Conservation (phyloP, 805 yeast species). For the Grigorovia transvaalensis region DNA sequence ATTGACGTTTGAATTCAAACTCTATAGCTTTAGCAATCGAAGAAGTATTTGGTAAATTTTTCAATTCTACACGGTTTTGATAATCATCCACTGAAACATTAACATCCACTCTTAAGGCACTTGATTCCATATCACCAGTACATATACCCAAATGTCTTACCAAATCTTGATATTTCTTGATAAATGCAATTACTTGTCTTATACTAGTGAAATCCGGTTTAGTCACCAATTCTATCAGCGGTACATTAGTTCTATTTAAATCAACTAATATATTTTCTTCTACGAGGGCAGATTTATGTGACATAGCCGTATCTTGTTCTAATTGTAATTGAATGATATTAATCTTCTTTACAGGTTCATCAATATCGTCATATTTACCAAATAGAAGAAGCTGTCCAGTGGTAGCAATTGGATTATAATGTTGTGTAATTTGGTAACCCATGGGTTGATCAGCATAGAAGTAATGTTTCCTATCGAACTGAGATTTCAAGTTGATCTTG, state of each 20-base stretch:
- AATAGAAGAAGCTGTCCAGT: constrained; percentile 48
- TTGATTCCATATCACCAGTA: constrained; percentile 85
- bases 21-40: constrained; percentile 70
- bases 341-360: constrained; percentile 36
- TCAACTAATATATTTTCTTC: constrained; percentile 39
- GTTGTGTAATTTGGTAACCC: constrained; percentile 94
- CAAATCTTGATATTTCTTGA: constrained; percentile 67
- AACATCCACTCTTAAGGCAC: constrained; percentile 92
- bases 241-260: constrained; percentile 74
- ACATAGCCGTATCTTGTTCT: constrained; percentile 91
- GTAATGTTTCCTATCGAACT: constrained; percentile 90
- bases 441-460: constrained; percentile 94
- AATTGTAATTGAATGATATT: constrained; percentile 73
- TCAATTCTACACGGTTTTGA: constrained; percentile 76
- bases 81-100: constrained; percentile 72
- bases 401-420: constrained; percentile 64
- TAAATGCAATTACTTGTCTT: constrained; percentile 63
- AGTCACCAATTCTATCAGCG: constrained; percentile 85
- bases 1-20: constrained; percentile 66
- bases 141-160: constrained; percentile 63
- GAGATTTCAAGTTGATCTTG: constrained; percentile 42
- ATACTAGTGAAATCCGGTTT: constrained; percentile 69
- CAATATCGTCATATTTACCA: constrained; percentile 44
- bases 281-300: constrained; percentile 29
- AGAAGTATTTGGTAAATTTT: constrained; percentile 75